Percentiles rank a stretch among this genome's conserved stretches.
These are phyloP conservation scores for Halophytophthora polymorphica DNA, from an alignment of 352 stramenopile genomes.

Conservation along the genomic window DNA sequence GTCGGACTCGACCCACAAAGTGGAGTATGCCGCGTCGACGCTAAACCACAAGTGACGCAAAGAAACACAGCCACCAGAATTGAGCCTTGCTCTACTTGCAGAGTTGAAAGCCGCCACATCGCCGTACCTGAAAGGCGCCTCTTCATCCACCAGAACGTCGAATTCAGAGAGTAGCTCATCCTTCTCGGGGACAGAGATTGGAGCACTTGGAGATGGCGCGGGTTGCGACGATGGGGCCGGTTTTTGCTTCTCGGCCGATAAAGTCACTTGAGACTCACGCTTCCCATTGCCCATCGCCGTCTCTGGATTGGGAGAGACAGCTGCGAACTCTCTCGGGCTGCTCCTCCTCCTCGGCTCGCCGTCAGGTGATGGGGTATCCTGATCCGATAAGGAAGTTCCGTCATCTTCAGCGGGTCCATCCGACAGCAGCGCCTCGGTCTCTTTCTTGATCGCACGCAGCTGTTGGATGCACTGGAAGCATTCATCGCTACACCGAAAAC, in stretches of 20 bases:
- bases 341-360: constrained; percentile 15
- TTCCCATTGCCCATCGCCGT: constrained; percentile 1
- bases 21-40: constrained; percentile 57
- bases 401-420: constrained; percentile 13
- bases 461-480: constrained; percentile 79
- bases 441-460: constrained; percentile 71
- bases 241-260: constrained; percentile 3
- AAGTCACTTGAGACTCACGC: background rate
- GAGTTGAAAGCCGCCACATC: background rate
- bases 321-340: constrained; percentile 20
- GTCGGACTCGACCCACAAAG: constrained; percentile 61
- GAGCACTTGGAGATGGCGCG: constrained; percentile 6
- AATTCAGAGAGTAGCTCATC: constrained; percentile 65
- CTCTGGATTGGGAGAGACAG: constrained; percentile 22
- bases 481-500: constrained; percentile 52
- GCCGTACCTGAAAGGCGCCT: constrained; percentile 62
- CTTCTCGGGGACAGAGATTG: constrained; percentile 28
- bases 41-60: no score
- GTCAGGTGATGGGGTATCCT: constrained; percentile 1
- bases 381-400: background rate
- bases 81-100: background rate
- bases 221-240: constrained; percentile 5
- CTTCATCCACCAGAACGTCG: constrained; percentile 70
- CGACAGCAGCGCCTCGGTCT: constrained; percentile 54
- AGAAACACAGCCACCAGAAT: background rate